Conservation (phyloP, 2,329 filamentous ascomycete genomes). For the Trichoderma atroviride region DNA sequence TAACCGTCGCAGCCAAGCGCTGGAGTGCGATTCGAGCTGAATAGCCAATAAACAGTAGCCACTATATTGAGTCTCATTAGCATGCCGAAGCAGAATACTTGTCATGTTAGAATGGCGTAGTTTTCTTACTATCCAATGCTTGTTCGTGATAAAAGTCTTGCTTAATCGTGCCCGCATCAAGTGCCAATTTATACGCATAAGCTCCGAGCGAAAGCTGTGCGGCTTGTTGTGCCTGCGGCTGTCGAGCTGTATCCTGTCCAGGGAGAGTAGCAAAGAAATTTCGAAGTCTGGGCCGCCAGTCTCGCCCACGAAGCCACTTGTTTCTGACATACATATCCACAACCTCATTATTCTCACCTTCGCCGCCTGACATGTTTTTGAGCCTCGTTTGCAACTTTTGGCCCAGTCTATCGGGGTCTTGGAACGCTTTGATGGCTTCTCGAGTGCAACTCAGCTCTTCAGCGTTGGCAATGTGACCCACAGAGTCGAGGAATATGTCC, state of each 20-base stretch:
- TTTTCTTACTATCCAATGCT: constrained; percentile 8
- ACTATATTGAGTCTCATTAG: background rate
- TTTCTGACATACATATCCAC: constrained; percentile 21
- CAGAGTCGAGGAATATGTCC: constrained; percentile 9
- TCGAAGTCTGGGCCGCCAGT: constrained; percentile 8
- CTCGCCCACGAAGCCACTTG: constrained; percentile 21
- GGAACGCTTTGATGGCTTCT: background rate
- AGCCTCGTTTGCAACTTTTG: background rate
- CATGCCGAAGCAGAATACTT: background rate
- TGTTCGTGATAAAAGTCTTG: constrained; percentile 18
- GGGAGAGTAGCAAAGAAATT: constrained; percentile 19
- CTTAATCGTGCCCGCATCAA: constrained; percentile 4
- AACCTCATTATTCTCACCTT: constrained; percentile 14
- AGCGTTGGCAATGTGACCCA: background rate
- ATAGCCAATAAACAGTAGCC: constrained; percentile 11
- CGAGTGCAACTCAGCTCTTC: background rate
- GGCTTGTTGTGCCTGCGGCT: constrained; percentile 5
- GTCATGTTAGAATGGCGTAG: background rate
- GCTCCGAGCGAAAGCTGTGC: background rate
- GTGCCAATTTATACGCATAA: background rate
- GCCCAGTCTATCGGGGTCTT: background rate
- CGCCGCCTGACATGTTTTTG: background rate
- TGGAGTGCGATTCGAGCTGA: constrained; percentile 9
- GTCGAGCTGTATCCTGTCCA: constrained; percentile 1
- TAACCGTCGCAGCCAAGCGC: constrained; percentile 1